Base-by-base conservation (phyloP, 2,329 filamentous ascomycete species). In the Pyrenochaeta sp. region DNA sequence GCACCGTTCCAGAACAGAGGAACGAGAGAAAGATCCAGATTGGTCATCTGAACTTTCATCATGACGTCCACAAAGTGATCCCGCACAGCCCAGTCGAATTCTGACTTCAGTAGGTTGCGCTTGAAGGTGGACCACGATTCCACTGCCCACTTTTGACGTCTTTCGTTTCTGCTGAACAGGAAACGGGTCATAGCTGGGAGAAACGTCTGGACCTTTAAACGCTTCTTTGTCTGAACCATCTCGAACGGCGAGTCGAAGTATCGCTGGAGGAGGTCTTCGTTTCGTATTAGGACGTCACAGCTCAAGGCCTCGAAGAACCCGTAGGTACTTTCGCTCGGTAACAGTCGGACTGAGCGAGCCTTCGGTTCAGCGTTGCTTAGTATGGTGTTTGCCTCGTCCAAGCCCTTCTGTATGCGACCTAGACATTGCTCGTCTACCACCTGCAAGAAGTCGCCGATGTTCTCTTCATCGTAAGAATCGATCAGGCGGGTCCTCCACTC, bases 221-320 rank as follows among this genome's bases (percentile, higher is more conserved):
- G 87, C 67, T 87, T 92, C 70, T 90, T 93, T 13, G 87, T 87
- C 76, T 94, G 91, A 2, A 96, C 88, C 24, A 92, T 84, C 65
- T 87, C 84, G 75, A 98, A 97, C 10, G 96, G 92, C 65, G 85
- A 87, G 73, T 97, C 91, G 73, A 98, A 97, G 64, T 88, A 84
- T 28, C 80, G 68, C 54, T 78, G 72, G 24, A 90, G 75, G 22
- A 84, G 77, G 19, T 79, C 76, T 54, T 86, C 84, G 62, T 85
- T 82, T 24, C 80, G 77, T 59, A 97, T 82, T 72, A 96, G 92
- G 0, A 90, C 84, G 65, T 93, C 87, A 75, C 91, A 96, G 75
- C 93, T 96, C 50, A 98, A 81, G 0, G 91, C 90, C 75, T 98
- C 94, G 69, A 96, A 97, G 30, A 98, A 86, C 10, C 92, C 90